A percentile compares a stretch with the other conserved stretches of the same genome.
These are phyloP conservation scores for Populus simonii DNA, from an alignment of 345 rosid species.

Conservation along the genomic window DNA sequence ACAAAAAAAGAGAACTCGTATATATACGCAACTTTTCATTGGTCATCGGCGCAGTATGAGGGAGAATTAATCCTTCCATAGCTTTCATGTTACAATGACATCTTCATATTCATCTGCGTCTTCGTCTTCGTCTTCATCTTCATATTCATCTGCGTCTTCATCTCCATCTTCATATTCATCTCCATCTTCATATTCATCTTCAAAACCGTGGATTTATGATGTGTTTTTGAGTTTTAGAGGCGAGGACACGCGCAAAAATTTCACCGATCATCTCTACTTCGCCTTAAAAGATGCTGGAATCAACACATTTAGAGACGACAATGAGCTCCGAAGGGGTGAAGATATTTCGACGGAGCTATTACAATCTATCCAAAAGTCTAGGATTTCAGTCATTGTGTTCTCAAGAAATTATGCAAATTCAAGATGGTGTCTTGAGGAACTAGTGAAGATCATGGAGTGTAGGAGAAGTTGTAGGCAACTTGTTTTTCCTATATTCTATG, in stretches of 20 bases:
- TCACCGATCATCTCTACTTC: not conserved
- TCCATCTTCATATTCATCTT: not conserved
- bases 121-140: not conserved
- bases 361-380: not conserved
- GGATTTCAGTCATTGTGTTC: not conserved
- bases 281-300: not conserved
- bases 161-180: not conserved
- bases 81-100: not conserved
- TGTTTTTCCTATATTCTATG: slow-evolving; percentile 9
- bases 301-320: not conserved
- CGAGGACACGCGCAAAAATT: not conserved
- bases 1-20: no score
- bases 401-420: not conserved
- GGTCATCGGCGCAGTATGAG: no score
- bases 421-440: not conserved
- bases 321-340: not conserved
- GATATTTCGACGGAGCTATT: not conserved
- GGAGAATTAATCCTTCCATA: no score
- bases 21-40: no score
- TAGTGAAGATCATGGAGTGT: not conserved
- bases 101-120: not conserved
- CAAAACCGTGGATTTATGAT: not conserved
- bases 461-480: not conserved
- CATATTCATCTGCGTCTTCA: not conserved
- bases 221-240: not conserved